phyloP scores from a whole-genome alignment of 2,329 filamentous ascomycete genomes.

The Penicillium sclerotigenum region DNA sequence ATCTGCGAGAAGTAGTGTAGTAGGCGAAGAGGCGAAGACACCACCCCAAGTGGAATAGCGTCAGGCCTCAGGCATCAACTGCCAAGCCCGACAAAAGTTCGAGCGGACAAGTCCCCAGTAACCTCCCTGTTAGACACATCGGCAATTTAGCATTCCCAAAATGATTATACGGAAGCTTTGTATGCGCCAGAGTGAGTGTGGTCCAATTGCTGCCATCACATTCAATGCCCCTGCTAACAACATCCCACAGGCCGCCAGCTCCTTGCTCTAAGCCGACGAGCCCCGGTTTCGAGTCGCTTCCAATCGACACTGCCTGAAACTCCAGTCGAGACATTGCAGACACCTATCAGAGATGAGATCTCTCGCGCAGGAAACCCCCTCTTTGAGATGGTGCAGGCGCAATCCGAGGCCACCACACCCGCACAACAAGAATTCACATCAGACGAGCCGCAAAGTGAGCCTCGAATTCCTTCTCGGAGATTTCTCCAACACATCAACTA shows the following conservation, averaged over 20 bases:
- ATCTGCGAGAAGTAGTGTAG: not conserved
- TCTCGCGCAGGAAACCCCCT: slow-evolving; percentile 14
- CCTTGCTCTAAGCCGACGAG: slow-evolving; percentile 32
- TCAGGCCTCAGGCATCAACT: slow-evolving; percentile 26
- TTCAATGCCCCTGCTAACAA: slow-evolving; percentile 11
- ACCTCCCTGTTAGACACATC: slow-evolving; percentile 14
- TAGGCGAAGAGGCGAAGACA: slow-evolving; percentile 8
- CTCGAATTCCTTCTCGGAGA: not conserved
- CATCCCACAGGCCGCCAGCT: slow-evolving; percentile 36
- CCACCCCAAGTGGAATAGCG: slow-evolving; percentile 8
- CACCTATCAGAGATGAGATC: slow-evolving; percentile 5
- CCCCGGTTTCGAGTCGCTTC: slow-evolving; percentile 34
- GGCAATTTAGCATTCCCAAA: slow-evolving; percentile 21
- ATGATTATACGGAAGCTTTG: slow-evolving; percentile 44
- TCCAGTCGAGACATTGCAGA: slow-evolving; percentile 26
- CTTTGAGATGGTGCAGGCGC: slow-evolving; percentile 11
- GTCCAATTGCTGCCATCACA: not conserved
- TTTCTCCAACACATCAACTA: not conserved
- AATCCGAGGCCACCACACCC: slow-evolving; percentile 1
- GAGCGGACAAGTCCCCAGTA: slow-evolving; percentile 25
- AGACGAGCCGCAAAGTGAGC: slow-evolving; percentile 27
- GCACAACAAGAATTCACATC: not conserved
- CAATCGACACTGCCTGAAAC: slow-evolving; percentile 30
- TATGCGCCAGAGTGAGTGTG: slow-evolving; percentile 41
- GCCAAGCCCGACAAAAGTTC: slow-evolving; percentile 41